Evolutionary conservation across 2,329 filamentous ascomycete species (phyloP), one percentile per base, ranked within the genome.

Genomic region (Stemphylium beticola): DNA sequence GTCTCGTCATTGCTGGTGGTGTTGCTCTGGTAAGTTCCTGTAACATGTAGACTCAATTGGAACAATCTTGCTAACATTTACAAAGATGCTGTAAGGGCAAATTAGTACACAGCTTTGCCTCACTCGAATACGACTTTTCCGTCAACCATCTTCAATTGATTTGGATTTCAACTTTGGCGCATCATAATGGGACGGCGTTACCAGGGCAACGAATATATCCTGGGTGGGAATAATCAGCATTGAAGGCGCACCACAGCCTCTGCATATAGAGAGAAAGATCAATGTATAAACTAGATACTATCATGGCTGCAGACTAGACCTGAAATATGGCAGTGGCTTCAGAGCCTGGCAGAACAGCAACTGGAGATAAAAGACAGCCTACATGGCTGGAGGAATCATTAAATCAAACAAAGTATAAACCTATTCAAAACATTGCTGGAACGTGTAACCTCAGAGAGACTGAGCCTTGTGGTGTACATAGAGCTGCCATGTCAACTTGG

Each of bases 1-100:
- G 66, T n/a, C 41, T 68, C 29, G 26, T 74, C 36, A 48, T 73
- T 29, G 65, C 63, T 39, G 72, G 71, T 6, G 72, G 68, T 62
- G 71, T 69, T 57, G 72, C 69, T 50, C 22, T 74, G 49, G 65
- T 73, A 57, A 57, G 59, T 57, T 26, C 17, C 20, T 46, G 29
- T n/a, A 24, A 22, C 15, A 12, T 17, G 11, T 33, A 12, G 11
- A 29, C 4, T 1, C 11, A n/a, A 2, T 4, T 55, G 4, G 48
- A 52, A 57, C 36, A 45, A 1, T 15, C 2, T 43, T 24, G 5
- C 57, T 54, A 45, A 55, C 51, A 14, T 10, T 8, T 6, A 2
- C 1, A 4, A 33, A 61, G 59, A 49, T 62, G 54, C 42, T 62
- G 8, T 62, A 58, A 42, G 37, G 7, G n/a, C 32, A 22, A 5